Evolutionary conservation across 2,329 filamentous ascomycete species (phyloP).

Genomic region (Neoascochyta sp.): DNA sequence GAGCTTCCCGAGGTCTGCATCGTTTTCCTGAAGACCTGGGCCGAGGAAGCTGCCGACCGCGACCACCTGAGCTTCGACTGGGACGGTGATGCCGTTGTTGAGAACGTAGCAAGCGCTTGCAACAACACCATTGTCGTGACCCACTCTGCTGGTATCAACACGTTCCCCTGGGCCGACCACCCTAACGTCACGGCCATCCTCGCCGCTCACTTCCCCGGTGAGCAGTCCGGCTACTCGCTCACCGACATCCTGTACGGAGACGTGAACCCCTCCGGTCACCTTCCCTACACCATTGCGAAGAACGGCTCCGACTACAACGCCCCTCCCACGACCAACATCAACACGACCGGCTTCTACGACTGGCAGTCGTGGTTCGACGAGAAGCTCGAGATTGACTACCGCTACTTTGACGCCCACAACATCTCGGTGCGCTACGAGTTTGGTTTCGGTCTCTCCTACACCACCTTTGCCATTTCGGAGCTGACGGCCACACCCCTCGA

Average conservation of each 20-base stretch:
- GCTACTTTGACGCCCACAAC: conserved; percentile 64
- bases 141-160: conserved; percentile 43
- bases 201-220: conserved; percentile 42
- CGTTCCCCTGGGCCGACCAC: conserved; percentile 42
- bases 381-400: conserved; percentile 73
- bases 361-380: conserved; percentile 54
- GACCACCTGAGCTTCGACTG: conserved; percentile 41
- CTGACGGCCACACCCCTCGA: conserved; percentile 53
- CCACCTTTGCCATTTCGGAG: conserved; percentile 68
- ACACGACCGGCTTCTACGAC: conserved; percentile 40
- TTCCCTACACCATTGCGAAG: conserved; percentile 83
- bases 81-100: conserved; percentile 41
- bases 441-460: conserved; percentile 72
- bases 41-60: conserved; percentile 46
- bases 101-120: conserved; percentile 46
- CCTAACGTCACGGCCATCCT: conserved; percentile 45
- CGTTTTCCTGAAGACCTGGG: conserved; percentile 58
- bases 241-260: conserved; percentile 64
- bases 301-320: conserved; percentile 62
- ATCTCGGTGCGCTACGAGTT: conserved; percentile 73
- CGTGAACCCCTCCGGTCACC: conserved; percentile 70
- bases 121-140: conserved; percentile 52
- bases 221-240: conserved; percentile 41
- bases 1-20: conserved; percentile 47
- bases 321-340: conserved; percentile 41